A percentile compares a stretch with the other conserved stretches of the same genome.
These are phyloP conservation scores for Cucumis melo DNA, from an alignment of 306 rosid species.

Conservation along the genomic window DNA sequence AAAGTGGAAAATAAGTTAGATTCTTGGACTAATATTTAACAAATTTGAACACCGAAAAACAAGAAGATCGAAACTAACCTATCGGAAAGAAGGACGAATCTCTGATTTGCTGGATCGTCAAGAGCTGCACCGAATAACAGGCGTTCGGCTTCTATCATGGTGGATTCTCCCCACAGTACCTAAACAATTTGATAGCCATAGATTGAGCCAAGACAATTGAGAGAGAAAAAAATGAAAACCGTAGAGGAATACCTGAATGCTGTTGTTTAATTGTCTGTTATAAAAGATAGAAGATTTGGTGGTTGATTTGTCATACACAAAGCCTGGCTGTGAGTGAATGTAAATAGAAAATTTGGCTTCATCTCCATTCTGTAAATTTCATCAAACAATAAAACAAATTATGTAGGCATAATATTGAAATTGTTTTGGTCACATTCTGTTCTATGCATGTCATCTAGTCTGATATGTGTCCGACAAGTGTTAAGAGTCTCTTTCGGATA, in stretches of 20 bases:
- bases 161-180: conserved; percentile 44
- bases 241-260: conserved; percentile 18
- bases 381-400: not conserved
- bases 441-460: too few species aligned
- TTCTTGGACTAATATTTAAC: not conserved
- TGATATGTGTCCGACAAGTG: too few species aligned
- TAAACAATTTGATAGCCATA: conserved; percentile 1
- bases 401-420: too few species aligned
- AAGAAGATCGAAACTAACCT: conserved; percentile 29
- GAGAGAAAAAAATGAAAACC: not conserved
- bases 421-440: too few species aligned
- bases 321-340: conserved; percentile 30
- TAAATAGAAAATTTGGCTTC: conserved; percentile 36
- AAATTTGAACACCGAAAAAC: not conserved
- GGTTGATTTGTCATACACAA: conserved; percentile 26
- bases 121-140: conserved; percentile 39
- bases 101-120: conserved; percentile 79
- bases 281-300: conserved; percentile 25
- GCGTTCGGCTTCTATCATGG: conserved; percentile 32
- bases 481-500: too few species aligned
- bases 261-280: conserved; percentile 27
- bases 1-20: not conserved
- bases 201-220: not conserved
- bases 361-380: conserved; percentile 29
- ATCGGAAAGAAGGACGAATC: conserved; percentile 90